Conservation (phyloP, 495 filamentous ascomycete genomes). For the Rhizodiscina lignyota region DNA sequence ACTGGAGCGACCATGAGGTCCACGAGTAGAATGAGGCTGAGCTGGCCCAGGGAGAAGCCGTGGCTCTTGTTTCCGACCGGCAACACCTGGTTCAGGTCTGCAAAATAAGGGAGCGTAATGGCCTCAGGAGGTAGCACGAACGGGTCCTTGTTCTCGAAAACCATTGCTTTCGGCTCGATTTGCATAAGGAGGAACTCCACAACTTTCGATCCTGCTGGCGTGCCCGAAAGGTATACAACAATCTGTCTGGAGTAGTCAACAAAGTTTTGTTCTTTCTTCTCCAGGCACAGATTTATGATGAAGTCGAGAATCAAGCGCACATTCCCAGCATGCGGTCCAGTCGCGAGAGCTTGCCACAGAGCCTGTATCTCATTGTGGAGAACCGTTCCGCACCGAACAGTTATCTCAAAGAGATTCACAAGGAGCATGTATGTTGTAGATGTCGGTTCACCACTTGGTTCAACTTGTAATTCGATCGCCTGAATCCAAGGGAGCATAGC, state of each 20-base stretch:
- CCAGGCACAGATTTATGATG: conserved; percentile 81
- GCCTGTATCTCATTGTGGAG: conserved; percentile 95
- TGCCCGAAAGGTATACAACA: conserved; percentile 85
- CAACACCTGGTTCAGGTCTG: conserved; percentile 61
- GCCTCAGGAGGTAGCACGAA: conserved; percentile 58
- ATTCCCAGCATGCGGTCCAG: conserved; percentile 86
- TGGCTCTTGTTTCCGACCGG: conserved; percentile 74
- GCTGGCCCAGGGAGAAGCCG: conserved; percentile 79
- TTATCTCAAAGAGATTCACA: conserved; percentile 91
- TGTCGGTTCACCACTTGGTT: conserved; percentile 81
- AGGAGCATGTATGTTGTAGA: conserved; percentile 87
- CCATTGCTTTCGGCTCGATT: conserved; percentile 81
- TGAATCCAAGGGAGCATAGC: conserved; percentile 95
- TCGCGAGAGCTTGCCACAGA: conserved; percentile 90
- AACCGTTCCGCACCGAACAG: conserved; percentile 71
- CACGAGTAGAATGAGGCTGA: conserved; percentile 84
- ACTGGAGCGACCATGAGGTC: conserved; percentile 91
- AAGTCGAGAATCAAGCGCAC: conserved; percentile 90
- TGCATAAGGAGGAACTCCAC: conserved; percentile 86
- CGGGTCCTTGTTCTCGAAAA: conserved; percentile 60
- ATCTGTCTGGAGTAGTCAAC: conserved; percentile 96
- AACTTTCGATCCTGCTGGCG: conserved; percentile 77
- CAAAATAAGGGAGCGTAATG: conserved; percentile 66
- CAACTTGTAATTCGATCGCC: conserved; percentile 80
- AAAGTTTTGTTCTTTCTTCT: conserved; percentile 90